These are phyloP conservation scores for Guillardia theta DNA, from an alignment of 78 protist species.

Conservation along the genomic window DNA sequence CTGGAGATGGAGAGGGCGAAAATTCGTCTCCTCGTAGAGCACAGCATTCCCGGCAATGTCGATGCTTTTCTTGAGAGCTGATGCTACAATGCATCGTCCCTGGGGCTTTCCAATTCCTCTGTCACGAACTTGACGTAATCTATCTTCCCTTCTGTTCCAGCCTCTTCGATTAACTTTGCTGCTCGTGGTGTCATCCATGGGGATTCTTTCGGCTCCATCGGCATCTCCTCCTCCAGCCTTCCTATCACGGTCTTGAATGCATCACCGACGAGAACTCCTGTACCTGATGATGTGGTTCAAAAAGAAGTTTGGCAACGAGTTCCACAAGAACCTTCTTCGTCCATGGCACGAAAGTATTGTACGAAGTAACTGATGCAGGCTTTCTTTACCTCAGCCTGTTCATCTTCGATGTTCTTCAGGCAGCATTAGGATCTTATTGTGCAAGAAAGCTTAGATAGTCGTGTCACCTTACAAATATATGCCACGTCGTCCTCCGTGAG, in stretches of 20 bases:
- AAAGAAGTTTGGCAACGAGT: not conserved
- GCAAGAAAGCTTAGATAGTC: too few species aligned
- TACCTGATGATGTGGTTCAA: not conserved
- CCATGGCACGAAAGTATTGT: not conserved
- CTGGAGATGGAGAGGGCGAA: not conserved
- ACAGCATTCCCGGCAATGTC: not conserved
- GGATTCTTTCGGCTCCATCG: not conserved
- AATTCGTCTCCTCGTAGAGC: not conserved
- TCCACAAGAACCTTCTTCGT: not conserved
- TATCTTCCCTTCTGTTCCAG: not conserved
- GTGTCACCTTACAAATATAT: not conserved
- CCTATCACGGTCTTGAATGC: slow-evolving; percentile 20
- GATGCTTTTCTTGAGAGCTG: not conserved
- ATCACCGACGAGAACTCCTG: not conserved
- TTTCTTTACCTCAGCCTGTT: not conserved
- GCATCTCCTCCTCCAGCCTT: slow-evolving; percentile 15
- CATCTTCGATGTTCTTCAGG: not conserved
- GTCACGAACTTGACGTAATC: not conserved
- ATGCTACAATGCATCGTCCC: slow-evolving; percentile 15
- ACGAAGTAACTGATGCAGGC: not conserved
- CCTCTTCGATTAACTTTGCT: not conserved
- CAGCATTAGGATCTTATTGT: too few species aligned
- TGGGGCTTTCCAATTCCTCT: not conserved
- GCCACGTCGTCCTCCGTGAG: not conserved
- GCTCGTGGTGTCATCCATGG: not conserved